phyloP scores from a whole-genome alignment of 768 basidiomycete genomes.

The Lyophyllum decastes region DNA sequence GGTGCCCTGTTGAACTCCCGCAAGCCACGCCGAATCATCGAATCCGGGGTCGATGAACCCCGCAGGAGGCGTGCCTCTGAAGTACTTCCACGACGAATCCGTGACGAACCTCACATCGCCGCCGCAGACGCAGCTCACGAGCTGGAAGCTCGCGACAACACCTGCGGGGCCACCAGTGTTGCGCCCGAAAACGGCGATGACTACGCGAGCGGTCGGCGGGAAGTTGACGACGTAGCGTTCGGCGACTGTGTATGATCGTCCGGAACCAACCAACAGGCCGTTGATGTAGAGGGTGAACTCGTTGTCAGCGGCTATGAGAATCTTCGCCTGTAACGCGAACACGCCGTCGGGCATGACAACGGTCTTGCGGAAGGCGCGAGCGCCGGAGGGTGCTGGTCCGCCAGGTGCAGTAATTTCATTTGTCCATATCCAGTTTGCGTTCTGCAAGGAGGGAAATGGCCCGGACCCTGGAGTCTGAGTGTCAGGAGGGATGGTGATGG shows the following conservation, averaged over 20 bases:
- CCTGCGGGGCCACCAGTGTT: conserved; percentile 20
- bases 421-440: conserved; percentile 34
- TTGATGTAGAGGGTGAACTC: conserved; percentile 30
- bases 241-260: conserved; percentile 13
- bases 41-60: conserved; percentile 15
- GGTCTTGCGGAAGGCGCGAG: conserved; percentile 30
- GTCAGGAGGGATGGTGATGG: conserved; percentile 16
- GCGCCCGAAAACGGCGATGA: conserved; percentile 19
- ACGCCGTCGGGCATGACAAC: conserved; percentile 23
- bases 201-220: conserved; percentile 14
- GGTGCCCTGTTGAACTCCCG: conserved; percentile 21
- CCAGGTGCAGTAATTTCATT: conserved; percentile 23
- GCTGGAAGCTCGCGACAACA: conserved; percentile 20
- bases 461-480: conserved; percentile 16
- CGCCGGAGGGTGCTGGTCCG: conserved; percentile 20
- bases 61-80: conserved; percentile 7
- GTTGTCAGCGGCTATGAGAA: conserved; percentile 28
- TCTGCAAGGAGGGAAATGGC: conserved; percentile 19
- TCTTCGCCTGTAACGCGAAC: conserved; percentile 20
- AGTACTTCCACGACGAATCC: conserved; percentile 27
- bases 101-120: conserved; percentile 16
- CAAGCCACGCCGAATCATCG: conserved; percentile 23
- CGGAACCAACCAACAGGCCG: conserved; percentile 26
- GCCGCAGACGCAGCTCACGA: conserved; percentile 18
- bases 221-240: conserved; percentile 20